Percentiles rank a stretch among this genome's conserved stretches.
These are phyloP conservation scores for Isabelozyma pseudorhagii DNA, from an alignment of 805 yeast species.

Conservation along the genomic window DNA sequence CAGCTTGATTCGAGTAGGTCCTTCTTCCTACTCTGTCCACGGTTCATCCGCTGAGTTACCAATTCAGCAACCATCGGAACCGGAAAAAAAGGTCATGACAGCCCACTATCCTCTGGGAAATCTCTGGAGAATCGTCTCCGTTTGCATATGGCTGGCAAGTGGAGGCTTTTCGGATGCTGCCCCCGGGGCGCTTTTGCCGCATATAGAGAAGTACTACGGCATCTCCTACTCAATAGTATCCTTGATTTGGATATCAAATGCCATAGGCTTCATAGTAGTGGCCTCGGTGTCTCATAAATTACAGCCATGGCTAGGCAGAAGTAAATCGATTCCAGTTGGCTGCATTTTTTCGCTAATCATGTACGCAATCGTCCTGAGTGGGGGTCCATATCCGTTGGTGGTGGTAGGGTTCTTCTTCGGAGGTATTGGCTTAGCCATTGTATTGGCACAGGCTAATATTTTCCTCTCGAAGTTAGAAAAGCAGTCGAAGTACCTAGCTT, in stretches of 20 bases:
- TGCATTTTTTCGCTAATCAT: slow-evolving; percentile 7
- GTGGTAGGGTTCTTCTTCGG: slow-evolving; percentile 21
- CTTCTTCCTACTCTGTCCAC: background rate
- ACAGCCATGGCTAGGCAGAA: slow-evolving; percentile 17
- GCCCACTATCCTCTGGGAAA: slow-evolving; percentile 18
- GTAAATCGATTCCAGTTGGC: slow-evolving; percentile 11
- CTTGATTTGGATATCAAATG: slow-evolving; percentile 25
- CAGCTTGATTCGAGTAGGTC: background rate
- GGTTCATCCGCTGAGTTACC: background rate
- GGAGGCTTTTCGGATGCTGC: slow-evolving; percentile 24
- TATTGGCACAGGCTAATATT: slow-evolving; percentile 17
- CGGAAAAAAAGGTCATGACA: slow-evolving; percentile 8
- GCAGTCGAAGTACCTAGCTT: slow-evolving; percentile 12
- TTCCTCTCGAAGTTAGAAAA: slow-evolving; percentile 16
- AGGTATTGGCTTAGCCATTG: slow-evolving; percentile 18
- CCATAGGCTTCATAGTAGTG: slow-evolving; percentile 22
- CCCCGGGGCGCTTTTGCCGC: slow-evolving; percentile 26
- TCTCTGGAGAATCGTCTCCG: slow-evolving; percentile 12
- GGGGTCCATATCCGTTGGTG: slow-evolving; percentile 16
- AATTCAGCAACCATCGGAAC: background rate
- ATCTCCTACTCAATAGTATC: slow-evolving; percentile 23
- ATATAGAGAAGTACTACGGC: slow-evolving; percentile 19
- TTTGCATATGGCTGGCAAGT: slow-evolving; percentile 15
- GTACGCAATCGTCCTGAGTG: slow-evolving; percentile 17
- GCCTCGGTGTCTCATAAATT: slow-evolving; percentile 22